phyloP scores from a whole-genome alignment of 2,329 filamentous ascomycete genomes.

The Calonectria pteridis region DNA sequence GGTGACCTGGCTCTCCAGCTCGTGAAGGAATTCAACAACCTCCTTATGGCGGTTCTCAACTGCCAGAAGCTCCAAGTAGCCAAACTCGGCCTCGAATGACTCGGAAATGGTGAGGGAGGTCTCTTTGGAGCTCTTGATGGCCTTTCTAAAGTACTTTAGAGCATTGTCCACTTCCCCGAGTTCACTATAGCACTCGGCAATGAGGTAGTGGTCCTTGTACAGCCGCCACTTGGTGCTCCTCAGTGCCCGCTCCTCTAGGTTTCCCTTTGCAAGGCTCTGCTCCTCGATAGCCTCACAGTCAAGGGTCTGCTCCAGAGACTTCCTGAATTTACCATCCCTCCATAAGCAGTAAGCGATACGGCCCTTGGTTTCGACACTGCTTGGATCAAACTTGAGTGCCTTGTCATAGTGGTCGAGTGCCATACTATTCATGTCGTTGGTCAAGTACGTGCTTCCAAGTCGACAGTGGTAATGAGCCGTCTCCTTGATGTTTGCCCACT shows the following conservation, averaged over 20 bases:
- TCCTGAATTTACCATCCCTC: constrained; percentile 50
- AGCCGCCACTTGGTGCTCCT: constrained; percentile 53
- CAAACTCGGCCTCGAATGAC: constrained; percentile 53
- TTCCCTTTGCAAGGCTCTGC: constrained; percentile 43
- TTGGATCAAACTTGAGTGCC: constrained; percentile 52
- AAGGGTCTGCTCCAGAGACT: constrained; percentile 52
- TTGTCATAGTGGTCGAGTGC: constrained; percentile 53
- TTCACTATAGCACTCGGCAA: constrained; percentile 53
- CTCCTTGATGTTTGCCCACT: constrained; percentile 52
- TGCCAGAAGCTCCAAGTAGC: constrained; percentile 52
- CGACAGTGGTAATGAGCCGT: constrained; percentile 55
- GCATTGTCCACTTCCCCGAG: constrained; percentile 49
- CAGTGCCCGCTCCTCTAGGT: constrained; percentile 40
- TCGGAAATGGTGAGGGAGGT: constrained; percentile 45
- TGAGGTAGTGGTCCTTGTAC: constrained; percentile 55
- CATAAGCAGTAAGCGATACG: constrained; percentile 57
- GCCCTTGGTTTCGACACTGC: constrained; percentile 54
- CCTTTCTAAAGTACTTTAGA: constrained; percentile 52
- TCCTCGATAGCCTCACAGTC: constrained; percentile 53
- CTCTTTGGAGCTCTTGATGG: constrained; percentile 47
- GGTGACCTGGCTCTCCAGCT: constrained; percentile 46
- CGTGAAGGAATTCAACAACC: constrained; percentile 51
- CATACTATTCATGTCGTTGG: constrained; percentile 49
- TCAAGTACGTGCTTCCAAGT: constrained; percentile 56
- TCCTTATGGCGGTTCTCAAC: constrained; percentile 52